Evolutionary conservation across 495 filamentous ascomycete species (phyloP), one percentile per base, ranked within the genome.

Genomic region (Cetradonia linearis): DNA sequence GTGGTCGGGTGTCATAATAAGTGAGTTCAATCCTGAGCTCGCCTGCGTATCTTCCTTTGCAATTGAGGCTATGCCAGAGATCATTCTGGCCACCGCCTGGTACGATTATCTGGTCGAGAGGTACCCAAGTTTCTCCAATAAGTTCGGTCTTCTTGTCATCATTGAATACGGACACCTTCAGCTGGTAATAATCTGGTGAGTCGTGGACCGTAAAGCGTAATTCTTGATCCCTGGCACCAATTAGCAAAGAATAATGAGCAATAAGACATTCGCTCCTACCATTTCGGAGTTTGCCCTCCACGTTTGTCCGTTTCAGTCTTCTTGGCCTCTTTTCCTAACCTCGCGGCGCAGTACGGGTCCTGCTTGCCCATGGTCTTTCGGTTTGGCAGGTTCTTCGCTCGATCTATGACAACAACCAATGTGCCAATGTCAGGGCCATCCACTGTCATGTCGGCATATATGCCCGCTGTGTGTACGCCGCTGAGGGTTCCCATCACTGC

Each of bases 351-450:
- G 70, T 96, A 99, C 8, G 94, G 91, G 70, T 96, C 90, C 74
- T 99, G 93, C 75, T 99, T 99, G 58, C 94, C 92, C 78, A 97
- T 95, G 3, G 89, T 89, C 76, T 92, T 92, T 62, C 89, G 76
- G 71, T 97, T 99, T 44, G 94, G 93, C 58, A 99, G 76, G 70
- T 99, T 99, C 80, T 94, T 97, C 9, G 87, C 89, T 50, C 88
- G 81, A 72, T 99, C 94, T 63, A 99, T 79, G 62, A 99, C 83
- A 42, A 90, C 79, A 49, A 99, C 89, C 64, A 99, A 77, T 0
- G 90, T 96, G 42, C 93, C 93, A 70, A 97, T 95, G 44, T 90
- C 82, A 5, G 93, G 93, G 1, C 93, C 93, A 73, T 99, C 93
- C 58, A 95, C 81, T 48, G 84, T 91, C 84, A 95, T 91, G 74